These are phyloP conservation scores for Musa beccarii DNA, from an alignment of 176 grass and related monocot genomes.

Conservation along the genomic window DNA sequence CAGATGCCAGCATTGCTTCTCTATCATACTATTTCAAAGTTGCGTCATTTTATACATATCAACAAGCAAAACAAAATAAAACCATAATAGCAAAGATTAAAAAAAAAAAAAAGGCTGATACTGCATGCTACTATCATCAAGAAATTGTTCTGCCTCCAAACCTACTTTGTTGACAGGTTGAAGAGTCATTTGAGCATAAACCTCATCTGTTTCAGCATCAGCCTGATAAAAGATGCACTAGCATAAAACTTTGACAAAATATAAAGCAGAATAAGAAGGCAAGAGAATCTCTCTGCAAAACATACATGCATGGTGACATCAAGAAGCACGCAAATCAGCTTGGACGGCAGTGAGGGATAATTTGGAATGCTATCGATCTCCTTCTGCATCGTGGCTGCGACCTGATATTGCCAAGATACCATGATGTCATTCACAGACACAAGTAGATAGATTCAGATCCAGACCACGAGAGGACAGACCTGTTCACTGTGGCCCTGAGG, in stretches of 20 bases:
- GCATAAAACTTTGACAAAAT: neutral
- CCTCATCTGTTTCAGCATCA: slow-evolving; percentile 94
- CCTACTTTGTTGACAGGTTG: slow-evolving; percentile 92
- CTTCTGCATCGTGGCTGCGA: slow-evolving; percentile 96
- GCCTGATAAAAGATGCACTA: slow-evolving; percentile 39
- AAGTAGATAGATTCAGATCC: neutral
- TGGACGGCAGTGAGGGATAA: slow-evolving; percentile 86
- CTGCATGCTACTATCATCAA: too few relatives aligned
- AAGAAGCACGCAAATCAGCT: slow-evolving; percentile 88
- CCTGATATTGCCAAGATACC: slow-evolving; percentile 34
- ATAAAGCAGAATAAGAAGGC: neutral
- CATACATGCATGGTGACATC: slow-evolving; percentile 78
- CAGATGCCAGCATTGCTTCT: slow-evolving; percentile 86
- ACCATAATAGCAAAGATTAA: neutral
- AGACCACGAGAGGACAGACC: slow-evolving; percentile 25
- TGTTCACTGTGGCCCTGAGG: slow-evolving; percentile 98
- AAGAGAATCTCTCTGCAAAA: slow-evolving; percentile 2
- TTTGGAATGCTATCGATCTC: slow-evolving; percentile 67
- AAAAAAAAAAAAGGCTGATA: neutral
- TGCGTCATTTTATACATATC: slow-evolving; percentile 20
- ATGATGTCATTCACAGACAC: neutral
- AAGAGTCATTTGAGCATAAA: slow-evolving; percentile 99
- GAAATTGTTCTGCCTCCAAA: neutral
- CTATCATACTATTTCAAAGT: slow-evolving; percentile 59
- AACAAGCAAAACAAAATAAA: neutral